Evolutionary conservation across 2,329 filamentous ascomycete species (phyloP), one percentile per base, ranked within the genome.

Genomic region (Colletotrichum horii): DNA sequence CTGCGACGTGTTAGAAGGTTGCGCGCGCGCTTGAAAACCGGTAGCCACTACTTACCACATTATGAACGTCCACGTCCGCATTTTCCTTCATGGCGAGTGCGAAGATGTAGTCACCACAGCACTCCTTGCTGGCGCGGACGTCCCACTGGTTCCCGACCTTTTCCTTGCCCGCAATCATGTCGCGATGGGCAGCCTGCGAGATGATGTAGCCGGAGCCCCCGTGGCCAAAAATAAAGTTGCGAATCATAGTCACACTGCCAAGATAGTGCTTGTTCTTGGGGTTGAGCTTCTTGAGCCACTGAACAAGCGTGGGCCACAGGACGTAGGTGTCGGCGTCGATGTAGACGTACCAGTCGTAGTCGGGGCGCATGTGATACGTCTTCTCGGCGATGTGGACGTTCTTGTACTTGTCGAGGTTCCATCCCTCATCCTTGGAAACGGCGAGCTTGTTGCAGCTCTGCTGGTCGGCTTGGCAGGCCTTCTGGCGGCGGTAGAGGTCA

Each of bases 341-440:
- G 77, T 90, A 92, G 16, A 92, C 80, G 79, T 91, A 92, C 90
- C 91, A 92, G 77, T 91, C 88, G 72, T 87, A 87, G 72, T 85
- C 79, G 12, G 90, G 90, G 11, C 87, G 85, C 81, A 88, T 81
- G 28, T 82, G 79, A 78, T 87, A 91, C 1, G 88, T 82, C 82
- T 90, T 89, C 81, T 91, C 87, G 15, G 90, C 87, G 80, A 92
- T 91, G 80, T 91, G 90, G 61, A 91, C 84, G 80, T 91, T 91
- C 82, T 92, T 92, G 84, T 91, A 92, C 83, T 91, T 92, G 83
- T 92, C 91, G 52, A 92, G 81, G 22, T 83, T 85, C 91, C 90
- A 92, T 2, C 85, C 86, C 26, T 86, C 82, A n/a, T 79, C 48
- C 43, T 80, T 74, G 62, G 78, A 80, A 80, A 62, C 76, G 79